Conservation (phyloP, 768 basidiomycete genomes). For the Pulveroboletus frians region DNA sequence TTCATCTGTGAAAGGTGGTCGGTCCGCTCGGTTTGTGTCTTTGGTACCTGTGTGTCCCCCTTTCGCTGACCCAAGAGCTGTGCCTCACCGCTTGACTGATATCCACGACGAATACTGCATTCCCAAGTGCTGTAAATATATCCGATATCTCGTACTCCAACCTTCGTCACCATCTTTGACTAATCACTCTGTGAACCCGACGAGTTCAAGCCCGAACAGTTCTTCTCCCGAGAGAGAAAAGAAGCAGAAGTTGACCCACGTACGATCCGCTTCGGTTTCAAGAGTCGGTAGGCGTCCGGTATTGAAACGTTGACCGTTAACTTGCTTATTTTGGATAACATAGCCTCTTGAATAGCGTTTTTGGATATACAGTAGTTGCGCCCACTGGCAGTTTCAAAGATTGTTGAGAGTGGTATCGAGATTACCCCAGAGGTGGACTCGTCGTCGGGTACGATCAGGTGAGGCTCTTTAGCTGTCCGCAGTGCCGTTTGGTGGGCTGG, state of each 20-base stretch:
- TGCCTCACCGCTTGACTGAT: slow-evolving; percentile 51
- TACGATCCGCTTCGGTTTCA: slow-evolving; percentile 64
- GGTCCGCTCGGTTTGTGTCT: slow-evolving; percentile 36
- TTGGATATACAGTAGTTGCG: slow-evolving; percentile 23
- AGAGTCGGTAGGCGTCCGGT: slow-evolving; percentile 43
- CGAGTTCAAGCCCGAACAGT: slow-evolving; percentile 57
- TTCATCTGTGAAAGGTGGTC: slow-evolving; percentile 34
- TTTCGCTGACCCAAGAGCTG: slow-evolving; percentile 31
- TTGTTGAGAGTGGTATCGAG: slow-evolving; percentile 40
- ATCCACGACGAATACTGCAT: slow-evolving; percentile 58
- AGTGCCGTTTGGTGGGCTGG: background rate
- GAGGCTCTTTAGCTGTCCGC: background rate
- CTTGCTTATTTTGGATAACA: slow-evolving; percentile 3
- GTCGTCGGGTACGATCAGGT: slow-evolving; percentile 64
- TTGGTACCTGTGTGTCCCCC: slow-evolving; percentile 8
- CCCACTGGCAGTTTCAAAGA: slow-evolving; percentile 24
- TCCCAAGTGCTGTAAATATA: slow-evolving; percentile 39
- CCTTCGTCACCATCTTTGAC: slow-evolving; percentile 2
- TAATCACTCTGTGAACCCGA: slow-evolving; percentile 37
- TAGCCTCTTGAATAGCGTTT: slow-evolving; percentile 15
- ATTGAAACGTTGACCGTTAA: too few relatives aligned
- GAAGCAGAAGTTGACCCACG: slow-evolving; percentile 53
- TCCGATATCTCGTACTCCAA: slow-evolving; percentile 13
- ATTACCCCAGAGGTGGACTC: slow-evolving; percentile 52
- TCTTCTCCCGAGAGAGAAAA: slow-evolving; percentile 35